Evolutionary conservation across 2,329 filamentous ascomycete genomes (phyloP), one percentile per base, ranked within the genome.

Genomic region (Ophiostoma fasciatum): DNA sequence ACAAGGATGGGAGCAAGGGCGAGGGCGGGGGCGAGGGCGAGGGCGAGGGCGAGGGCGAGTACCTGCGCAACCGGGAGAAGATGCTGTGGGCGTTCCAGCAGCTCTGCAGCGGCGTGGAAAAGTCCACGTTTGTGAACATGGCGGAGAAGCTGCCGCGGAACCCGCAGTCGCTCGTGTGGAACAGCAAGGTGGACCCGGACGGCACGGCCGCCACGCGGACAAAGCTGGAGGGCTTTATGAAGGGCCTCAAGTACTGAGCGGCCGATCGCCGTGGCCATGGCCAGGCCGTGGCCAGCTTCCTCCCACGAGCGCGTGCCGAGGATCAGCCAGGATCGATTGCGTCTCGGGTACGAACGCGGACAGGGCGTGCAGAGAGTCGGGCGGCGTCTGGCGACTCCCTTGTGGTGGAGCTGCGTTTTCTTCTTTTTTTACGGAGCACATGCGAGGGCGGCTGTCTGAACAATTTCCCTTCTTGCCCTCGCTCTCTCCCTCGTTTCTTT

Each of bases 41-140:
- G 8, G 11, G 17, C 28, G 28, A 17, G 7, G 14, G 15, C 27
- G 27, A 15, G 7, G 17, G 40, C 19, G 37, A 39, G n/a, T 33
- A 39, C 11, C 33, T 39, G 23, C 28, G 31, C 35, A 36, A 4
- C 41, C 42, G 9, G 30, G 13, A 29, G 33, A 31, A 39, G 28
- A 35, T 35, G 28, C 4, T 7, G 19, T 29, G 26, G 13, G 33
- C 20, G 13, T 33, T 33, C 17, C 12, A 20, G 29, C 26, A 18
- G n/a, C 8, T 37, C 11, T 27, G 31, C 26, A 37, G 25, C 7
- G 34, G 38, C 11, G 28, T 19, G 6, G 34, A 36, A n/a, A 20
- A 15, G 18, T 34, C 36, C 27, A 31, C 23, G 13, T 33, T 36
- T 18, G 22, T 21, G 7, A 29, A 33, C 11, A 12, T 30, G 5